These are phyloP conservation scores for Schrenkiella parvula DNA, from an alignment of 345 rosid genomes.

Conservation along the genomic window DNA sequence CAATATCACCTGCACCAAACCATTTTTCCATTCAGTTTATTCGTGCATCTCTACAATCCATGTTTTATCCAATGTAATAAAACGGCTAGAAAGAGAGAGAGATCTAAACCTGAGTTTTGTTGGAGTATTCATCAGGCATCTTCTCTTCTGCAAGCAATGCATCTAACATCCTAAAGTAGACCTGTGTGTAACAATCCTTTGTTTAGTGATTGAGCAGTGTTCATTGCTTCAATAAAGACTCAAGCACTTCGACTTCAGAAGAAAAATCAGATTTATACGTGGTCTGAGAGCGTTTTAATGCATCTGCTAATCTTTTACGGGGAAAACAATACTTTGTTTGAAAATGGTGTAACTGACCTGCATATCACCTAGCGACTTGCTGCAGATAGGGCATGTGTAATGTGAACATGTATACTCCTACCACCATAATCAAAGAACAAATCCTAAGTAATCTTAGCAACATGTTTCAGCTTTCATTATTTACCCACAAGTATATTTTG, in stretches of 20 bases:
- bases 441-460: background rate
- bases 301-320: background rate
- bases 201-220: conserved; percentile 5
- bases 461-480: background rate
- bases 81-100: background rate
- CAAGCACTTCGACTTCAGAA: background rate
- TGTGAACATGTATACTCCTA: conserved; percentile 74
- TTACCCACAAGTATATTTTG: background rate
- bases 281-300: background rate
- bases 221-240: conserved; percentile 4
- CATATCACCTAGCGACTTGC: conserved; percentile 98
- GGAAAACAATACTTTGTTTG: background rate
- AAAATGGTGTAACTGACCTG: conserved; percentile 49
- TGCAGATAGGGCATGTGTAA: conserved; percentile 87
- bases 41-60: background rate
- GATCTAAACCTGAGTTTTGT: conserved; percentile 59
- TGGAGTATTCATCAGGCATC: conserved; percentile 61
- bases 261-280: background rate
- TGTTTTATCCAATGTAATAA: background rate
- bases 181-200: conserved; percentile 37
- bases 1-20: conserved; percentile 41
- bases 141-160: conserved; percentile 72
- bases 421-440: conserved; percentile 30
- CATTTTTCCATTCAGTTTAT: background rate
- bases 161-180: conserved; percentile 77